Percentiles rank a stretch among this genome's conserved stretches.
phyloP scores from a whole-genome alignment of 495 filamentous ascomycete species.

The Neurospora sp. region DNA sequence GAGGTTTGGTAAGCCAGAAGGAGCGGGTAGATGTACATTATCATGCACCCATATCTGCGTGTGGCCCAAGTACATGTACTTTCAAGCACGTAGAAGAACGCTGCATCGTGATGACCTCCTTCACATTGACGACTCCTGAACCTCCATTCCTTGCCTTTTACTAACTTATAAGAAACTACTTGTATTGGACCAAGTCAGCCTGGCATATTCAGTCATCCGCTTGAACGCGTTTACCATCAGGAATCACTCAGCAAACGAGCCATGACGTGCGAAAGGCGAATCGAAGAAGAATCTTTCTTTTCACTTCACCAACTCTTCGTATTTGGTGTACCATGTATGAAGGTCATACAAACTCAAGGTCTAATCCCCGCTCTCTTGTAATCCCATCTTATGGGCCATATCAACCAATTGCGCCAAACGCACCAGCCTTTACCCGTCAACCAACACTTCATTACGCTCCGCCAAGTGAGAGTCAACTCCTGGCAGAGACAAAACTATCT shows the following conservation, averaged over 20 bases:
- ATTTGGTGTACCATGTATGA: not conserved
- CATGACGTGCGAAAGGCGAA: too few relatives aligned
- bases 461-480: not conserved
- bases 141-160: not conserved
- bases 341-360: not conserved
- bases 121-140: not conserved
- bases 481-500: not conserved
- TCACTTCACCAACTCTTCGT: not conserved
- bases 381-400: not conserved
- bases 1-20: not conserved
- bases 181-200: too few relatives aligned
- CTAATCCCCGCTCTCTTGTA: not conserved
- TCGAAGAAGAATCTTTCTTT: not conserved
- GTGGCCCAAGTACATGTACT: too few relatives aligned
- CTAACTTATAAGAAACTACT: not conserved
- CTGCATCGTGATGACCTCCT: not conserved
- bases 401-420: not conserved
- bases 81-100: not conserved
- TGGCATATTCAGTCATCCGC: too few relatives aligned
- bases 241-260: too few relatives aligned
- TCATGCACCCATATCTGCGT: not conserved
- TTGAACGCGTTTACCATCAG: too few relatives aligned
- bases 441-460: not conserved
- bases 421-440: not conserved
- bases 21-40: not conserved